These are phyloP conservation scores for Hibiscus mutabilis DNA, from an alignment of 345 rosid species.

Conservation along the genomic window DNA sequence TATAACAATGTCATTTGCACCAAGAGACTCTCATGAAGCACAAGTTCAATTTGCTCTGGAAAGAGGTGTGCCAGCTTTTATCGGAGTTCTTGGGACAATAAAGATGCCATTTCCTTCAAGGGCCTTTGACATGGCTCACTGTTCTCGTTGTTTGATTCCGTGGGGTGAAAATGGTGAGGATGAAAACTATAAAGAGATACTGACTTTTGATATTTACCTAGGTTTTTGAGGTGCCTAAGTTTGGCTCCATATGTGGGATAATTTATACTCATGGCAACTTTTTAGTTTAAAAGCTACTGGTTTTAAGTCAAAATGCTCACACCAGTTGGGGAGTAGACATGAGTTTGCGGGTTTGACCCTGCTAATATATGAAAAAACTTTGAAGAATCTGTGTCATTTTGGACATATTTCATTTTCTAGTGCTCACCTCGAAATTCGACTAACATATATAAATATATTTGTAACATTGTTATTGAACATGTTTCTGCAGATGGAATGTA, in stretches of 20 bases:
- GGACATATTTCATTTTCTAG: no score
- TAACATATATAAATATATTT: not conserved
- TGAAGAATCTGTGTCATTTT: no score
- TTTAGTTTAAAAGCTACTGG: no score
- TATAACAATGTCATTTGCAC: constrained; percentile 93
- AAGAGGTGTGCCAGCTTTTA: constrained; percentile 97
- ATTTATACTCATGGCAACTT: no score
- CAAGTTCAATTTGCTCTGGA: constrained; percentile 97
- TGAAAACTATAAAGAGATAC: not conserved
- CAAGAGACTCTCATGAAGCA: constrained; percentile 96
- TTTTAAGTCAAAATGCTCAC: no score
- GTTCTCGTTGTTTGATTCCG: constrained; percentile 95
- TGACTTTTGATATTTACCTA: not conserved
- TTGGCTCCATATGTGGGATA: no score
- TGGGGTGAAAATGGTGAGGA: constrained; percentile 88
- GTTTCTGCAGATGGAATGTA: constrained; percentile 30
- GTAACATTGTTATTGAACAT: not conserved
- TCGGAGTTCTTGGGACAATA: constrained; percentile 91
- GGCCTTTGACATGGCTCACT: constrained; percentile 95
- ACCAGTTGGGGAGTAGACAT: no score
- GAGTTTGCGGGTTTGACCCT: no score
- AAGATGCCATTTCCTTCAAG: constrained; percentile 87
- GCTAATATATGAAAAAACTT: no score
- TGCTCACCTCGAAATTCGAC: no score
- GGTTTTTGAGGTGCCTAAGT: no score